Percentiles rank a stretch among this genome's conserved stretches.
These are phyloP conservation scores for Fistulinella prunicolor DNA, from an alignment of 768 basidiomycete genomes.

Conservation along the genomic window DNA sequence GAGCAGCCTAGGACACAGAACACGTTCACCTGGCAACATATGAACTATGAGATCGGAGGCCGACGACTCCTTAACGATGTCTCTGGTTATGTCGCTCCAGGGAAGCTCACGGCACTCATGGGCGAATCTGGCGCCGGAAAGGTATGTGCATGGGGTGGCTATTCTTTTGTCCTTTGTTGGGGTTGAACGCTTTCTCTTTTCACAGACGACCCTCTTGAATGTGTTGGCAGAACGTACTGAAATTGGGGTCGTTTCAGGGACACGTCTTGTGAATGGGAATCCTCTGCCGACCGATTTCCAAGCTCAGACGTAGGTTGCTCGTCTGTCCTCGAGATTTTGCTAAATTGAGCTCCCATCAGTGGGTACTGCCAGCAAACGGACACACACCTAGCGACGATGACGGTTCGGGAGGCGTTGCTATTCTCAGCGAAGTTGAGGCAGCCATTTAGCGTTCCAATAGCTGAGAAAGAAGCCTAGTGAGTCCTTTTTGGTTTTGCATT, in stretches of 20 bases:
- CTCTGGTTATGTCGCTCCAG: slow-evolving; percentile 78
- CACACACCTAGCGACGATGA: slow-evolving; percentile 69
- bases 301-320: slow-evolving; percentile 46
- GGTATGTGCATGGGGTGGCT: slow-evolving; percentile 16
- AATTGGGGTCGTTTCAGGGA: slow-evolving; percentile 39
- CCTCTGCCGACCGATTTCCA: slow-evolving; percentile 47
- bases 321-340: background rate
- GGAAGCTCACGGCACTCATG: slow-evolving; percentile 77
- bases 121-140: slow-evolving; percentile 56
- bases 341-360: slow-evolving; percentile 28
- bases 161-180: too few relatives aligned
- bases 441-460: slow-evolving; percentile 55
- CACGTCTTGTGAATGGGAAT: slow-evolving; percentile 45
- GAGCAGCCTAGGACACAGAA: slow-evolving; percentile 39
- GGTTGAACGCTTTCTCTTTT: background rate
- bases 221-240: slow-evolving; percentile 42
- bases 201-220: slow-evolving; percentile 48
- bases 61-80: slow-evolving; percentile 64
- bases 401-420: slow-evolving; percentile 75
- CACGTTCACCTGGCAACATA: slow-evolving; percentile 77
- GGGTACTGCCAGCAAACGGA: slow-evolving; percentile 89
- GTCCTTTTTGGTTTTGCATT: background rate
- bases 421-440: slow-evolving; percentile 83
- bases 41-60: slow-evolving; percentile 65
- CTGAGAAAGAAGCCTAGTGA: slow-evolving; percentile 80